These are phyloP conservation scores for Gentiana straminea DNA, from an alignment of 257 asterid species.

Conservation along the genomic window DNA sequence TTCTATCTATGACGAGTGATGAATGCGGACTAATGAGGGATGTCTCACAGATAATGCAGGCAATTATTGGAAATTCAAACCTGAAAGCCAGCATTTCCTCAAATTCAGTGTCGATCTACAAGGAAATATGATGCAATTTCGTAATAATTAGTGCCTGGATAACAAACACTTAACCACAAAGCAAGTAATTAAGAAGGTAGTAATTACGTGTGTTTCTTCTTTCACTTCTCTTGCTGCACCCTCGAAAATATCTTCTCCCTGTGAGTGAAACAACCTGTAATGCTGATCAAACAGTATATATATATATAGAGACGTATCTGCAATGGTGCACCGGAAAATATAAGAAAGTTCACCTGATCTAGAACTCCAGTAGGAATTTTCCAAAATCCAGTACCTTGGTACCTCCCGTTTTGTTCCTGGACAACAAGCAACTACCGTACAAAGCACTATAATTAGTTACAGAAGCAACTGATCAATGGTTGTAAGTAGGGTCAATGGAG, in stretches of 20 bases:
- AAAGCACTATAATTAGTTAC: slow-evolving; percentile 4
- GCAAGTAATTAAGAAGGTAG: too few species aligned
- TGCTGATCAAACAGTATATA: background rate
- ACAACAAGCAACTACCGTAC: slow-evolving; percentile 61
- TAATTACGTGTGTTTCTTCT: slow-evolving; percentile 80
- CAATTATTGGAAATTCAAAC: slow-evolving; percentile 4
- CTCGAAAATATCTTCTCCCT: slow-evolving; percentile 62
- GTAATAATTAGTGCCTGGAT: too few species aligned
- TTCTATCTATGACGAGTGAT: too few species aligned
- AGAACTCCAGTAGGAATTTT: slow-evolving; percentile 72
- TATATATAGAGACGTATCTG: too few species aligned
- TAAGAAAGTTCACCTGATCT: slow-evolving; percentile 39
- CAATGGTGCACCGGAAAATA: background rate
- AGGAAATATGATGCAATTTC: background rate
- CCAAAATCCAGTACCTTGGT: slow-evolving; percentile 50
- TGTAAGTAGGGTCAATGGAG: background rate
- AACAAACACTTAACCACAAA: too few species aligned
- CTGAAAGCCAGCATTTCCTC: slow-evolving; percentile 38
- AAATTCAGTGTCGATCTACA: slow-evolving; percentile 42
- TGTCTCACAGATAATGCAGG: too few species aligned
- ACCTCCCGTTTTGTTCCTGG: slow-evolving; percentile 51
- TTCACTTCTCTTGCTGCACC: slow-evolving; percentile 69
- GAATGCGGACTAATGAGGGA: too few species aligned
- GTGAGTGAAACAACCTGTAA: slow-evolving; percentile 14
- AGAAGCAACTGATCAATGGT: background rate